phyloP scores from a whole-genome alignment of 441 rosid species.

The Geranium incanum region DNA sequence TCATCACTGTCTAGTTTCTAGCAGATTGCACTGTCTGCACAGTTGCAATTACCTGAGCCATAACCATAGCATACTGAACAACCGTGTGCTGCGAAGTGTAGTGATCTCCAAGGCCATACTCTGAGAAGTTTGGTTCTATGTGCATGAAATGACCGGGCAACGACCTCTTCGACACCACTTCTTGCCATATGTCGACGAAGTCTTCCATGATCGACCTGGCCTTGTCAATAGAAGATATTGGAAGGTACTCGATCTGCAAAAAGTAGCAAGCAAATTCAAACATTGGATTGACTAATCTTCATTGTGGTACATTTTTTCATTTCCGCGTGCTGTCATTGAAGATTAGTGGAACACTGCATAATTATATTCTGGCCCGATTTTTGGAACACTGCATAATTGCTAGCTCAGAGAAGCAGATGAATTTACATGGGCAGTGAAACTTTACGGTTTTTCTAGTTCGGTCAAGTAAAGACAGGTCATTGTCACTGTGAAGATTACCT shows the following conservation, averaged over 20 bases:
- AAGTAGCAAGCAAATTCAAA: conserved; percentile 15
- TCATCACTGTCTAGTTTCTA: conserved; percentile 6
- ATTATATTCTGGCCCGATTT: too few species aligned
- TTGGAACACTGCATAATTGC: neutral
- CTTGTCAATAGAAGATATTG: conserved; percentile 72
- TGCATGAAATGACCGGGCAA: conserved; percentile 68
- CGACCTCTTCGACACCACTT: conserved; percentile 60
- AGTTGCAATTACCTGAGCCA: conserved; percentile 71
- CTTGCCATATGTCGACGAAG: conserved; percentile 75
- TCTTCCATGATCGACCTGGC: conserved; percentile 65
- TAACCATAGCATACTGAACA: conserved; percentile 60
- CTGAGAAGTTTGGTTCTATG: conserved; percentile 53
- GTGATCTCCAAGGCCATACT: conserved; percentile 59
- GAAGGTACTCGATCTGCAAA: conserved; percentile 84
- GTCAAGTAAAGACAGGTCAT: neutral
- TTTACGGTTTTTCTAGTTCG: neutral
- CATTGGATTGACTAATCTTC: neutral
- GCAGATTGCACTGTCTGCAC: conserved; percentile 36
- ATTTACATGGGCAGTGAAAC: too few species aligned
- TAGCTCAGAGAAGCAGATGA: too few species aligned
- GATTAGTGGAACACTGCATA: too few species aligned
- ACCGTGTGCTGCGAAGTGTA: conserved; percentile 79
- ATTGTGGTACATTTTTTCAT: too few species aligned
- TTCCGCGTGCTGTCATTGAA: too few species aligned
- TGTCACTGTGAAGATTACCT: neutral